These are phyloP conservation scores for Globisporangium radiosum DNA, from an alignment of 352 stramenopile species.

Conservation along the genomic window DNA sequence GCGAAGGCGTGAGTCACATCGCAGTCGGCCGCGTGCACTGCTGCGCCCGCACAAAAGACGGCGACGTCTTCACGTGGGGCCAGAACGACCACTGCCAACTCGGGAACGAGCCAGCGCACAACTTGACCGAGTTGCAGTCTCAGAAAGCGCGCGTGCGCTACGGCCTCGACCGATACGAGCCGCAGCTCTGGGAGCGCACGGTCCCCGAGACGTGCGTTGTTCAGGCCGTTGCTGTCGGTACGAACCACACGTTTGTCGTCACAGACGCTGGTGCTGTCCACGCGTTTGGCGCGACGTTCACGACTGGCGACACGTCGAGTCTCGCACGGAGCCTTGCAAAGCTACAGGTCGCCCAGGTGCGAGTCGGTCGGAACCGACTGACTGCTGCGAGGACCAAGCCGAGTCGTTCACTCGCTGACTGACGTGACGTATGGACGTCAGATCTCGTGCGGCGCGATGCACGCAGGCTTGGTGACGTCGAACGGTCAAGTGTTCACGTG, in stretches of 20 bases:
- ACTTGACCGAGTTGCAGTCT: conserved; percentile 37
- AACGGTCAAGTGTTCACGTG: conserved; percentile 73
- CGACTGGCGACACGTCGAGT: conserved; percentile 50
- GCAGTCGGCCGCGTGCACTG: conserved; percentile 74
- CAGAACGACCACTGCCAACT: conserved; percentile 82
- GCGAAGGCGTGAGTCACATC: conserved; percentile 63
- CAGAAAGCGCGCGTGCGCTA: conserved; percentile 59
- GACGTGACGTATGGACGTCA: conserved; percentile 9
- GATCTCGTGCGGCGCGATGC: conserved; percentile 76
- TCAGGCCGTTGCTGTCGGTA: conserved; percentile 48
- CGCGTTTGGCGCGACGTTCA: conserved; percentile 65
- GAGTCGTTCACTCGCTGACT: neutral
- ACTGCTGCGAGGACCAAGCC: neutral
- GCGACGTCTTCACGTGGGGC: conserved; percentile 80
- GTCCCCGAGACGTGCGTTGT: conserved; percentile 54
- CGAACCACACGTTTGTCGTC: conserved; percentile 66
- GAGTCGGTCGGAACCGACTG: neutral
- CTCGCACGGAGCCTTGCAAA: conserved; percentile 49
- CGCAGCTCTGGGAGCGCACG: conserved; percentile 61
- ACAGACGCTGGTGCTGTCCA: conserved; percentile 45
- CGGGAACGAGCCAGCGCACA: conserved; percentile 56
- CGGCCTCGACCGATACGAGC: conserved; percentile 49
- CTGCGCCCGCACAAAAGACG: conserved; percentile 65
- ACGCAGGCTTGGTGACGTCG: conserved; percentile 67
- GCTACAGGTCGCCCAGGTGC: conserved; percentile 51